A percentile compares a stretch with the other conserved stretches of the same genome.
phyloP scores from a whole-genome alignment of 2,329 filamentous ascomycete species.

The Thielaviopsis punctulata region DNA sequence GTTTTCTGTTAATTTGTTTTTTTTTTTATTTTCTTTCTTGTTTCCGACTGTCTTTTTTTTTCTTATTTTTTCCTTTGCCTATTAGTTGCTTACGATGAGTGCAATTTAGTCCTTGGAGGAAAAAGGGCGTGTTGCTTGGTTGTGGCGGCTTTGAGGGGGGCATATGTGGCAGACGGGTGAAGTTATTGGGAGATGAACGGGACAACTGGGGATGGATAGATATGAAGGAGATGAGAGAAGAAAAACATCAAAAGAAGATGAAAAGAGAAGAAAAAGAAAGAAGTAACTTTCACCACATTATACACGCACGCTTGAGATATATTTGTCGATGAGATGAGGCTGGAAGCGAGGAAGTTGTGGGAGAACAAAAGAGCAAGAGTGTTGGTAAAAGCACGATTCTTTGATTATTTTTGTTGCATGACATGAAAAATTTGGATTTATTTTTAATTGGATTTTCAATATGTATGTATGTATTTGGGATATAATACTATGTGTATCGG shows the following conservation, averaged over 20 bases:
- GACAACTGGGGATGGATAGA: not conserved
- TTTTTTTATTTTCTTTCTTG: conserved; percentile 4
- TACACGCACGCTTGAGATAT: not conserved
- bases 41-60: conserved; percentile 2
- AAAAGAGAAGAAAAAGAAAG: not conserved
- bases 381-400: not conserved
- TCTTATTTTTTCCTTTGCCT: not conserved
- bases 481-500: no score
- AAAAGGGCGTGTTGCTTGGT: no score
- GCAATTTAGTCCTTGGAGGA: no score
- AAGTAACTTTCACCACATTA: not conserved
- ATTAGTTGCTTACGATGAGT: not conserved
- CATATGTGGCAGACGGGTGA: not conserved
- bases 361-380: not conserved
- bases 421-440: no score
- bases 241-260: not conserved
- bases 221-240: not conserved
- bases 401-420: not conserved
- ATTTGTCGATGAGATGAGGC: not conserved
- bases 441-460: no score
- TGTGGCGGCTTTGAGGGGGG: no score
- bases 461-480: no score
- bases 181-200: not conserved
- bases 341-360: no score
- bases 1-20: conserved; percentile 3